Percentiles rank a stretch among this genome's conserved stretches.
Evolutionary conservation across 208 protist species (phyloP).

Genomic region (Acanthamoeba triangularis): DNA sequence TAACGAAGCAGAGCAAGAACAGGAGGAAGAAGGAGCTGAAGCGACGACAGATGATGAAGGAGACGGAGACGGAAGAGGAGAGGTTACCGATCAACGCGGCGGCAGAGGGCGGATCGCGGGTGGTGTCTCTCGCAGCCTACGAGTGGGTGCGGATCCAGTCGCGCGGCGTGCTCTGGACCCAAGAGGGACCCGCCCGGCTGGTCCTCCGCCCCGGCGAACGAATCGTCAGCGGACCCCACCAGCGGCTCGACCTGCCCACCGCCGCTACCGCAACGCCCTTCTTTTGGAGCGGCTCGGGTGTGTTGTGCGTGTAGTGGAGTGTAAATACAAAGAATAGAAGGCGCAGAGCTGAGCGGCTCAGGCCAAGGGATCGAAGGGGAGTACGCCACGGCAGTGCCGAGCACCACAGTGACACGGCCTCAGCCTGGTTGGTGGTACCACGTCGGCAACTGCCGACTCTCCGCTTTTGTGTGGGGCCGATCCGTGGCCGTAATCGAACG

Average conservation of each 20-base stretch:
- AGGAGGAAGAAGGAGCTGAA: too few species aligned
- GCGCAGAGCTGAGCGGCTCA: background rate
- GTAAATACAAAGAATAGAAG: background rate
- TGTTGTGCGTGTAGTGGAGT: too few species aligned
- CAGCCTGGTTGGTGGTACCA: background rate
- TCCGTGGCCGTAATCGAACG: conserved; percentile 62
- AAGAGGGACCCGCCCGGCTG: background rate
- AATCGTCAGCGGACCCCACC: background rate
- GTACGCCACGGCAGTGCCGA: background rate
- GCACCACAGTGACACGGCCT: background rate
- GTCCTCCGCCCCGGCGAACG: background rate
- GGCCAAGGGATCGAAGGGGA: conserved; percentile 7
- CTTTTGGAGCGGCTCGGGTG: too few species aligned
- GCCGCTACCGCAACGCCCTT: too few species aligned
- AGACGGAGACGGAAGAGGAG: too few species aligned
- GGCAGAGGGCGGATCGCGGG: background rate
- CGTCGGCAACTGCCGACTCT: background rate
- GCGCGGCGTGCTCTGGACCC: background rate
- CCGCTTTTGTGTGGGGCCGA: background rate
- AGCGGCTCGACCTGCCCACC: too few species aligned
- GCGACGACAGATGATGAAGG: too few species aligned
- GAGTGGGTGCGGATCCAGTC: conserved; percentile 3
- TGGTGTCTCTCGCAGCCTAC: background rate
- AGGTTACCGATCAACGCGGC: background rate
- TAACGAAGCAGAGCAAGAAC: too few species aligned